Base-by-base conservation (phyloP, 2,329 filamentous ascomycete species). In the Chalara sp. region DNA sequence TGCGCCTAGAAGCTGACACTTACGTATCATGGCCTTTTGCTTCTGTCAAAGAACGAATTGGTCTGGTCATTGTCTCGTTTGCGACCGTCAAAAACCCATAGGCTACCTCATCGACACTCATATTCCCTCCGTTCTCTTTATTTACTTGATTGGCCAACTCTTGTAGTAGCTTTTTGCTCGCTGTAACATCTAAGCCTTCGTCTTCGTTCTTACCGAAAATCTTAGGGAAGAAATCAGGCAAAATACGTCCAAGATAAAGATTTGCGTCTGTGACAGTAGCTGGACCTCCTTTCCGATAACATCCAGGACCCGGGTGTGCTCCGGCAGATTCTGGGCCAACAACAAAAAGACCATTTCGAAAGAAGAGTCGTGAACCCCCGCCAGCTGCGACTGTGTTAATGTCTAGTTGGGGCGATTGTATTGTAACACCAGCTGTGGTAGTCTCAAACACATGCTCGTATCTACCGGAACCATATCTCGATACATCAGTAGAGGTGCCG, bases 381-480 rank as follows among this genome's bases (percentile, higher is more conserved):
- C 91, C 91, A 3, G 91, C 91, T 5, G 91, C 91, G 1, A 96
- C 91, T 0, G 91, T 96, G 67, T 96, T 96, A 70, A 96, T 96
- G 63, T 96, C 90, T 0, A 96, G 77, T 63, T 96, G 90, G 0
- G 91, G 91, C 1, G 87, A 91, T 62, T 96, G 90, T 31, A 96
- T 93, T 0, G 90, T 92, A 1, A 96, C 88, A n/a, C 91, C 91
- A 0, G 91, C 91, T 1, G 89, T 95, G 0, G 89, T 95, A 0
- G 90, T 95, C 68, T 95, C 91, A 59, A 96, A 96, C 1, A 95
- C 89, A 62, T 96, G 91, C 61, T 96, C 91, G 61, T 95, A 92
- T 49, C 88, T 77, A 12, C 91, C 91, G 49, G 86, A 82, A 5
- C 87, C 88, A 61, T 92, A 96, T 46, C 91, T 77, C 33, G 88